Evolutionary conservation across 169 alveolate species (phyloP).

Genomic region (Eimeria tenella): DNA sequence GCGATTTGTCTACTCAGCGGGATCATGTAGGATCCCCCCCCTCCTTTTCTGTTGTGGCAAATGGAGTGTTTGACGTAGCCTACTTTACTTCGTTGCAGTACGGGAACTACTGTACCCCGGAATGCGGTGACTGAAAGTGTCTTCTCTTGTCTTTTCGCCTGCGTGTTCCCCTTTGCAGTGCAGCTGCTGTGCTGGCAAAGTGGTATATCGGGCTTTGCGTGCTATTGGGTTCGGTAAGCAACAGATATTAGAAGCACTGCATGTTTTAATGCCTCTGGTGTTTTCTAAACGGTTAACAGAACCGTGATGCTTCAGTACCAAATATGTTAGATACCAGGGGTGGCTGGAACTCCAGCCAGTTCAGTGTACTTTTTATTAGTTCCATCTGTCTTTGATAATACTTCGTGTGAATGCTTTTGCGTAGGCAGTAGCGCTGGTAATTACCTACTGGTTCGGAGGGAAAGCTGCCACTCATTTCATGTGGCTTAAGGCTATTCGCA

Average conservation of each 20-base stretch:
- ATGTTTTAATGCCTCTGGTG: too few species aligned
- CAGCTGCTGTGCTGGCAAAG: constrained; percentile 65
- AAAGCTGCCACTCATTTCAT: constrained; percentile 80
- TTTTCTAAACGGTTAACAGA: too few species aligned
- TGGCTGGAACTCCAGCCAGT: too few species aligned
- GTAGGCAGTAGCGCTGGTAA: constrained; percentile 58
- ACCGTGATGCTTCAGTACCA: background rate
- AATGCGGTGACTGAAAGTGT: background rate
- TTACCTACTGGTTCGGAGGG: constrained; percentile 79
- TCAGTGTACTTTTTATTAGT: too few species aligned
- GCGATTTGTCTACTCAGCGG: constrained; percentile 53
- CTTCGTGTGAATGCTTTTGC: background rate
- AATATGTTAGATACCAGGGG: background rate
- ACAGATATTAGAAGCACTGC: too few species aligned
- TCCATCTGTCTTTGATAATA: too few species aligned
- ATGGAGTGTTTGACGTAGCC: background rate
- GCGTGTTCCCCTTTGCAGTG: constrained; percentile 45
- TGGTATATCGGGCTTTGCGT: constrained; percentile 69
- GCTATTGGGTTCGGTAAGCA: constrained; percentile 53
- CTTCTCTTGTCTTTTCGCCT: background rate
- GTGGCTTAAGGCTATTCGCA: constrained; percentile 65
- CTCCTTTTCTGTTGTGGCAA: background rate
- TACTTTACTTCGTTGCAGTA: background rate
- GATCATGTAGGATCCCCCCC: constrained; percentile 46
- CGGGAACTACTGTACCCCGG: background rate